Conservation (phyloP, 495 filamentous ascomycete genomes). For the Terfezia claveryi region DNA sequence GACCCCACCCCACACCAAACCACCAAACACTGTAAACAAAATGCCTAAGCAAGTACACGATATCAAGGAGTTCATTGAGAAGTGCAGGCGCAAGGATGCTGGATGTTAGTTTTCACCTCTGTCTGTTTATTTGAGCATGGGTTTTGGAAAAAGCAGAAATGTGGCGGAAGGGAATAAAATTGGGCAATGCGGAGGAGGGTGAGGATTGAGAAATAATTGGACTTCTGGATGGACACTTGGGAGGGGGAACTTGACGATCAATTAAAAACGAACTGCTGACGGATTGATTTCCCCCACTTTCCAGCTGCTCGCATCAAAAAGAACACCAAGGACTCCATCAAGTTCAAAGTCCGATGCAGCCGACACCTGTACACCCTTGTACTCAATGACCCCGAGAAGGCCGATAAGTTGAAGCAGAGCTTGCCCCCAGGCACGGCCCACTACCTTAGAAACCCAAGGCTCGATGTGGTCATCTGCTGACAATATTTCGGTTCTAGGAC, state of each 20-base stretch:
- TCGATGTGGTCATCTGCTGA: not conserved
- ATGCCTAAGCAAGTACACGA: constrained; percentile 98
- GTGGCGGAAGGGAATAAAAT: not conserved
- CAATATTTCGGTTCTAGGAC: constrained; percentile 26
- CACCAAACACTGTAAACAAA: constrained; percentile 24
- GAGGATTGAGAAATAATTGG: not conserved
- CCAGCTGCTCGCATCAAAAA: constrained; percentile 19
- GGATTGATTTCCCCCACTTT: constrained; percentile 6
- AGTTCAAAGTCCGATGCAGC: constrained; percentile 99
- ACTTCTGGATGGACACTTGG: too few species aligned
- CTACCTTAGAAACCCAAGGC: not conserved
- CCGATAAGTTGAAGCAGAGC: constrained; percentile 99
- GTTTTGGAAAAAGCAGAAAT: not conserved
- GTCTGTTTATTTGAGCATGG: not conserved
- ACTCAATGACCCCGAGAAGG: constrained; percentile 94
- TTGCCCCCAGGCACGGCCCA: constrained; percentile 67
- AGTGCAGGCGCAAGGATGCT: constrained; percentile 96
- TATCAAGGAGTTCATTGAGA: constrained; percentile 99
- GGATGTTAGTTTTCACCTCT: constrained; percentile 43
- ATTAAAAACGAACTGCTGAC: constrained; percentile 21
- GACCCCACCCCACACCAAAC: constrained; percentile 8
- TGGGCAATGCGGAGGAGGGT: not conserved
- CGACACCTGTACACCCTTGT: constrained; percentile 89
- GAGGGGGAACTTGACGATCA: too few species aligned
- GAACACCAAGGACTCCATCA: constrained; percentile 91